phyloP scores from a whole-genome alignment of 192 early-diverging fungal species.

The Martensiomyces pterosporus region DNA sequence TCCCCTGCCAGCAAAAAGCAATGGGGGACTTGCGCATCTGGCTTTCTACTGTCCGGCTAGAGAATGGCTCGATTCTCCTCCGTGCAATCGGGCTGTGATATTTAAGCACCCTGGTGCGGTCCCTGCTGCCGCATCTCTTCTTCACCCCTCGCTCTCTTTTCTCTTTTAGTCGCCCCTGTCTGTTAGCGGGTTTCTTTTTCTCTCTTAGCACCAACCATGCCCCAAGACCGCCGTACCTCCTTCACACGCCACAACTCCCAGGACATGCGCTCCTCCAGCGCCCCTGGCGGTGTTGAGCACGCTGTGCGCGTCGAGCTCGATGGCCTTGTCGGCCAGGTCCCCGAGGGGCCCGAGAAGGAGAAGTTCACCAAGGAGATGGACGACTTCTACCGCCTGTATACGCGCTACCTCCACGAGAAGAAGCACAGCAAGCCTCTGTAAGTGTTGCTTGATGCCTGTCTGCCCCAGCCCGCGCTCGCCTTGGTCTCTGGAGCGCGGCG shows the following conservation, averaged over 20 bases:
- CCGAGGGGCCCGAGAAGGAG: slow-evolving; percentile 36
- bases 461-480: no score
- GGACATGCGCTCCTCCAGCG: slow-evolving; percentile 40
- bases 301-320: slow-evolving; percentile 48
- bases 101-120: no score
- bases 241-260: slow-evolving; percentile 49
- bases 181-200: slow-evolving; percentile 2
- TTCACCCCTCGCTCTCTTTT: not conserved
- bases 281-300: slow-evolving; percentile 44
- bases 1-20: no score
- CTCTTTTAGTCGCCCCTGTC: no score
- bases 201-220: slow-evolving; percentile 23
- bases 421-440: slow-evolving; percentile 53
- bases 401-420: slow-evolving; percentile 79
- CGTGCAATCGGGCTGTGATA: no score
- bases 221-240: slow-evolving; percentile 42
- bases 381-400: slow-evolving; percentile 77
- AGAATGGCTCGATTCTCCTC: no score
- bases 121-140: no score
- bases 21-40: no score
- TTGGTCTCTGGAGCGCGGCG: no score
- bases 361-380: slow-evolving; percentile 79
- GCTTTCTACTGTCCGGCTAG: no score
- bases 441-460: slow-evolving; percentile 20
- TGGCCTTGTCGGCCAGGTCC: slow-evolving; percentile 33